Base-by-base conservation (phyloP, 2,329 filamentous ascomycete genomes). In the Alternaria sp. region DNA sequence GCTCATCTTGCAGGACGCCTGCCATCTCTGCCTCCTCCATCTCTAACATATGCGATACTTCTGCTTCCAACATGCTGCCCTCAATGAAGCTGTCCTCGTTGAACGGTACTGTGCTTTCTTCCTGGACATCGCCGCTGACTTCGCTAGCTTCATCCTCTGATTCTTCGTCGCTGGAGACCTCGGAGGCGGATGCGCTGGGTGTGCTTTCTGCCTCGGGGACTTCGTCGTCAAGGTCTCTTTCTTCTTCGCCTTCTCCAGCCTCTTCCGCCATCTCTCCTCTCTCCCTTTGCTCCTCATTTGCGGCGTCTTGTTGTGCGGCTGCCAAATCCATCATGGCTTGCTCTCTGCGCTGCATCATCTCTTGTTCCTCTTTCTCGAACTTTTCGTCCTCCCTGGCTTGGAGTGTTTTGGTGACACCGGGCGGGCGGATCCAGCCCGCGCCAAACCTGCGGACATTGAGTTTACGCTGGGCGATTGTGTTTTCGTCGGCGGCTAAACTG, bases 371-470 rank as follows among this genome's bases (percentile, higher is more conserved):
- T 59, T 92, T 87, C 83, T 99, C 96, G 11, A 92, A 88, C 69
- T 90, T 89, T 82, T 99, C 96, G 81, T 99, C 96, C 45, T 92
- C 90, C 82, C 94, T 88, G 66, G 96, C 94, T 76, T 96, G 90
- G 63, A 97, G 88, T 1, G 95, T 97, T 84, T 98, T 99, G 61
- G 89, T 80, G 59, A 97, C 87, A 8, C 95, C 96, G 0, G 93
- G 94, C 0, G 96, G 96, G 62, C 91, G 92, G 60, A 99, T 90
- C 96, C 96, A 99, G 47, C 87, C 88, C 69, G 90, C 92, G 64
- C 96, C 96, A 76, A 96, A 97, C 74, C 94, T 92, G 51, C 91
- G 88, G 28, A 98, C 91, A 69, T 95, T 93, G 51, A 88, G 82
- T 74, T 94, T 93, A 50, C 95, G 92, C 9, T 90, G 87, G 58